Conservation (phyloP, 768 basidiomycete species). For the Agaricus subrufescens region DNA sequence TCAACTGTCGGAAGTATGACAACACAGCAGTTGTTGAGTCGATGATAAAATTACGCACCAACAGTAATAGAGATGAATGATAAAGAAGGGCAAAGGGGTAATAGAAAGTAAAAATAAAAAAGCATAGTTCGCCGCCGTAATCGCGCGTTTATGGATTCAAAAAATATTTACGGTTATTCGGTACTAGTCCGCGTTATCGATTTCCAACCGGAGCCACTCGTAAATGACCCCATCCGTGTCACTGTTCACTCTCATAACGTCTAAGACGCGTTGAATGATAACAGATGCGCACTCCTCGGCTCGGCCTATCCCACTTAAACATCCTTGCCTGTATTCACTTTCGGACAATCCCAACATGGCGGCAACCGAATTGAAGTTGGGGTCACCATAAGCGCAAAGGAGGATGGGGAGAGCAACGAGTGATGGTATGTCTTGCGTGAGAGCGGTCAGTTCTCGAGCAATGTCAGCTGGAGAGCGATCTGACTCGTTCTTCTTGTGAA, state of each 20-base stretch:
- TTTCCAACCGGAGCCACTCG: conserved; percentile 49
- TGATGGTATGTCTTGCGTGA: conserved; percentile 67
- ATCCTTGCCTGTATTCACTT: conserved; percentile 61
- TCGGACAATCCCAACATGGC: conserved; percentile 54
- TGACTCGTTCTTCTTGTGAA: conserved; percentile 19
- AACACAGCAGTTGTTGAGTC: too few species aligned
- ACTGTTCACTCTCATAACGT: conserved; percentile 35
- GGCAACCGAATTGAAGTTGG: conserved; percentile 39
- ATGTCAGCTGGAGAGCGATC: conserved; percentile 20
- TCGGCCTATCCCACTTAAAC: conserved; percentile 69
- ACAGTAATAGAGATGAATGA: too few species aligned
- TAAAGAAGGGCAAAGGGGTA: neutral
- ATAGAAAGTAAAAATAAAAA: neutral
- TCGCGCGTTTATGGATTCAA: too few species aligned
- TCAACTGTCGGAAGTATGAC: too few species aligned
- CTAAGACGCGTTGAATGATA: conserved; percentile 54
- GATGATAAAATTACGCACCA: too few species aligned
- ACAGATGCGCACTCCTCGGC: conserved; percentile 68
- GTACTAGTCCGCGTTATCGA: conserved; percentile 20
- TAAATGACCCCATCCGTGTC: conserved; percentile 29
- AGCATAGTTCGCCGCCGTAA: neutral
- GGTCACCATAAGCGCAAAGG: conserved; percentile 40
- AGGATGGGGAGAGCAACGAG: conserved; percentile 70
- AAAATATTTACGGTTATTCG: too few species aligned
- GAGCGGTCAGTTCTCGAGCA: conserved; percentile 40